Evolutionary conservation across 1,284 basidiomycete species (phyloP).

Genomic region (Ganoderma sinense): DNA sequence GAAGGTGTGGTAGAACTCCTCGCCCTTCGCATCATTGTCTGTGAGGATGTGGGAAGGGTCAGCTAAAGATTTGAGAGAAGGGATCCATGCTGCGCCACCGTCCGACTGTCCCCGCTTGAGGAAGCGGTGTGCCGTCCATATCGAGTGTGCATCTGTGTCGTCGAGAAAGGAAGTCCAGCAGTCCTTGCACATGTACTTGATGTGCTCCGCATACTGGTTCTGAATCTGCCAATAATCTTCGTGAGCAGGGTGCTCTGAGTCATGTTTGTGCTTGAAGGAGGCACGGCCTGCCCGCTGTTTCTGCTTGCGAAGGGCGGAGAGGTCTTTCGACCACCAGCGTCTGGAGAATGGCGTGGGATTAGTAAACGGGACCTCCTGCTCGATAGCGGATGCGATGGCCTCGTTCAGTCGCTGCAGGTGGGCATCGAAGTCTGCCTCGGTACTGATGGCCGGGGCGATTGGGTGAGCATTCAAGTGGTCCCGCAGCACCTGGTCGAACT

Average conservation of each 20-base stretch:
- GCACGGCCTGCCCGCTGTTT: slow-evolving; percentile 36
- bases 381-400: slow-evolving; percentile 30
- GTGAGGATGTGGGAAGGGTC: not conserved
- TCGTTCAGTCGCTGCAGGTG: slow-evolving; percentile 25
- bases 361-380: slow-evolving; percentile 32
- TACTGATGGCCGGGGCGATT: not conserved
- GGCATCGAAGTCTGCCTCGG: slow-evolving; percentile 17
- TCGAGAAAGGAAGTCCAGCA: slow-evolving; percentile 47
- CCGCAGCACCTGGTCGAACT: slow-evolving; percentile 29
- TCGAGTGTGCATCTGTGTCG: slow-evolving; percentile 26
- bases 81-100: slow-evolving; percentile 42
- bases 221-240: slow-evolving; percentile 24
- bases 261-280: slow-evolving; percentile 34
- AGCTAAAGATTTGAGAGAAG: slow-evolving; percentile 22
- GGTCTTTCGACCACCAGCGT: slow-evolving; percentile 39
- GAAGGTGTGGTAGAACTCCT: slow-evolving; percentile 38
- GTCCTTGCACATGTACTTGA: slow-evolving; percentile 41
- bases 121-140: slow-evolving; percentile 46
- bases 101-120: slow-evolving; percentile 38
- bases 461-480: not conserved
- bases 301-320: slow-evolving; percentile 21
- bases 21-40: slow-evolving; percentile 41
- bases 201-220: slow-evolving; percentile 40
- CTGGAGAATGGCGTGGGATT: slow-evolving; percentile 36
- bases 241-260: slow-evolving; percentile 38